These are phyloP conservation scores for Trichocladium antarcticum DNA, from an alignment of 495 filamentous ascomycete genomes.

Conservation along the genomic window DNA sequence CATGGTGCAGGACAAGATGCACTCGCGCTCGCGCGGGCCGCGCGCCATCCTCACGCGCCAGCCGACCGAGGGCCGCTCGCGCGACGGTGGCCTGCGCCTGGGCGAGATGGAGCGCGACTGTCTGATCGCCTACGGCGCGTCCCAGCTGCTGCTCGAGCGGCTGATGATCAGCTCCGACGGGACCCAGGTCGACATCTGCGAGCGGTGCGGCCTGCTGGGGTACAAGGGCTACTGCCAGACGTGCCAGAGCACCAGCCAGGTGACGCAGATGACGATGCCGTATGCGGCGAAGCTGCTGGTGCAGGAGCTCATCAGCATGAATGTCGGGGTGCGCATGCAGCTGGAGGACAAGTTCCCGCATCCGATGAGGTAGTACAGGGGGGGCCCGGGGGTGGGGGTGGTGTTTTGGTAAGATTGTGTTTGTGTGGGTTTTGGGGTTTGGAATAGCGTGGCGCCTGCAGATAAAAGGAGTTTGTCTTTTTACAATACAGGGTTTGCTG, in stretches of 20 bases:
- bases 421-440: neutral
- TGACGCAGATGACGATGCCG: constrained; percentile 90
- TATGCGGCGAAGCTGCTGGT: constrained; percentile 96
- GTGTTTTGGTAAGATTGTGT: neutral
- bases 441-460: constrained; percentile 4
- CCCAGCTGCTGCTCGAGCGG: constrained; percentile 82
- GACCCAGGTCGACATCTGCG: constrained; percentile 85
- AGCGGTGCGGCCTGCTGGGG: constrained; percentile 85
- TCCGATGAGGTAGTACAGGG: constrained; percentile 24
- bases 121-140: constrained; percentile 88
- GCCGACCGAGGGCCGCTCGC: constrained; percentile 88
- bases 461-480: neutral
- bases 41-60: constrained; percentile 87
- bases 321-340: constrained; percentile 75
- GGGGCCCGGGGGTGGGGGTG: neutral
- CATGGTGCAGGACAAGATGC: constrained; percentile 99
- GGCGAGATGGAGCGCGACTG: constrained; percentile 99
- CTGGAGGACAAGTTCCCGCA: constrained; percentile 85
- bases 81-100: constrained; percentile 82
- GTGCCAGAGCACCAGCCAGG: constrained; percentile 67
- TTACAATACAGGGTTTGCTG: neutral
- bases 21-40: constrained; percentile 82
- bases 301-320: constrained; percentile 96
- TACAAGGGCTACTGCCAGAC: constrained; percentile 87
- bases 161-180: constrained; percentile 90